phyloP scores from a whole-genome alignment of 2,329 filamentous ascomycete genomes.

The Hymenoscyphus repandus region DNA sequence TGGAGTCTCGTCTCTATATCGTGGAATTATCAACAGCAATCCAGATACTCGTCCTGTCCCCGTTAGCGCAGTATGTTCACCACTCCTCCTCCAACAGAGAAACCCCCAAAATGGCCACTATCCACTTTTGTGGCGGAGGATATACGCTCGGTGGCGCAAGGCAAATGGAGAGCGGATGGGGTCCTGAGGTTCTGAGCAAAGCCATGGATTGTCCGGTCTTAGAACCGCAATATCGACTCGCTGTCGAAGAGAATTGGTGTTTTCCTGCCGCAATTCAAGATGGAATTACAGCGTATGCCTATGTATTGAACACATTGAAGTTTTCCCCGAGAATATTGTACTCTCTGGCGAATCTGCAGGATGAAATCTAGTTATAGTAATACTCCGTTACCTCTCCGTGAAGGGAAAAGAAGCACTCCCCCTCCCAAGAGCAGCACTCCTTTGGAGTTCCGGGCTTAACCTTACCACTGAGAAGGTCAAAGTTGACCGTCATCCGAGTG shows the following conservation, averaged over 20 bases:
- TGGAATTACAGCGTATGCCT: neutral
- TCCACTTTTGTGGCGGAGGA: neutral
- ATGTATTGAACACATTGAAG: neutral
- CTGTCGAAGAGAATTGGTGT: neutral
- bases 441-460: constrained; percentile 2
- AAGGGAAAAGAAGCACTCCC: constrained; percentile 1
- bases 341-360: constrained; percentile 1
- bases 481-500: neutral
- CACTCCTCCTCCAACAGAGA: neutral
- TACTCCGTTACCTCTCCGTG: neutral
- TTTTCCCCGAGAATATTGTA: neutral
- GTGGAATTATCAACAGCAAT: neutral
- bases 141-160: neutral
- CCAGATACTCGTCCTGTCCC: neutral
- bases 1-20: neutral
- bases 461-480: neutral
- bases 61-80: neutral
- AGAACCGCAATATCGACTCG: constrained; percentile 1
- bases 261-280: constrained; percentile 1
- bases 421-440: neutral
- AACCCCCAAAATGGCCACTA: neutral
- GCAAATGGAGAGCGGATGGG: constrained; percentile 3
- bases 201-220: neutral
- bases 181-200: neutral
- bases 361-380: neutral